Conservation (phyloP, 768 basidiomycete genomes). For the Lactarius vividus region DNA sequence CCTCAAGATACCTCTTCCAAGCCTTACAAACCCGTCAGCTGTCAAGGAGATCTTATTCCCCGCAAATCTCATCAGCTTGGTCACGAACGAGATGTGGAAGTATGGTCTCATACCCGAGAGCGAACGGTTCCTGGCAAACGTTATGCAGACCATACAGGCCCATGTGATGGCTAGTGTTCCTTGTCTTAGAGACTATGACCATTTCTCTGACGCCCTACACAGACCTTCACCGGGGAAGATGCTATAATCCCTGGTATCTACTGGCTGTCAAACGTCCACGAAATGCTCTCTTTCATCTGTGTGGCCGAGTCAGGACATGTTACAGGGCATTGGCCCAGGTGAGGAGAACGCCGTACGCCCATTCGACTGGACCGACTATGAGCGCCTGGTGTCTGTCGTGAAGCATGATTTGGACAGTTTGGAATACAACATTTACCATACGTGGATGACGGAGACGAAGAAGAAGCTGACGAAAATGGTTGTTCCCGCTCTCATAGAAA, state of each 20-base stretch:
- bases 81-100: constrained; percentile 99
- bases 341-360: constrained; percentile 88
- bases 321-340: constrained; percentile 95
- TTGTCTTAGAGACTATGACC: constrained; percentile 9
- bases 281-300: constrained; percentile 98
- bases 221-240: constrained; percentile 93
- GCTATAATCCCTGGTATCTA: constrained; percentile 95
- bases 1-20: constrained; percentile 90
- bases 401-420: constrained; percentile 98
- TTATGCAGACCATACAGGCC: constrained; percentile 96
- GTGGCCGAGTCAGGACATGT: constrained; percentile 99
- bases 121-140: constrained; percentile 96
- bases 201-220: constrained; percentile 22
- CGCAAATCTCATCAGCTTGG: constrained; percentile 93
- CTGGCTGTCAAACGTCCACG: constrained; percentile 99
- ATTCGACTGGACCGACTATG: constrained; percentile 97
- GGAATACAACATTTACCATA: constrained; percentile 99
- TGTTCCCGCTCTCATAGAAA: constrained; percentile 97
- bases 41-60: constrained; percentile 99
- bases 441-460: constrained; percentile 99
- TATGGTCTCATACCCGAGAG: constrained; percentile 95
- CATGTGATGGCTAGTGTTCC: constrained; percentile 87
- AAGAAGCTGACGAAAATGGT: constrained; percentile 96
- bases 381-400: constrained; percentile 94
- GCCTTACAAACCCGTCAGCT: constrained; percentile 84